Conservation (phyloP, 2,329 filamentous ascomycete species). For the Stagonosporopsis tanaceti region DNA sequence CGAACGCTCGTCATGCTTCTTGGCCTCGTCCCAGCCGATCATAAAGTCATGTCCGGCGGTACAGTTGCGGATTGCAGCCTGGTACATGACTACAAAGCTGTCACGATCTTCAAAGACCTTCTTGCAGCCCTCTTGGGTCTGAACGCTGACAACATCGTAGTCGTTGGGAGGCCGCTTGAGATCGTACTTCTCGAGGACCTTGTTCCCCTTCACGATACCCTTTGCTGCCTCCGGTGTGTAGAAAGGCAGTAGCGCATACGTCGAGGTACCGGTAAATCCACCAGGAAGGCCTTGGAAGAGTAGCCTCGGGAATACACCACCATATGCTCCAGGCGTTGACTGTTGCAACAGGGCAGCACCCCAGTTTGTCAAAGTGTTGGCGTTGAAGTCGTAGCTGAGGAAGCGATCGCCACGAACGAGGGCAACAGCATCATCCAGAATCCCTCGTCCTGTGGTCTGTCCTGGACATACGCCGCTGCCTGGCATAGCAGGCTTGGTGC, state of each 20-base stretch:
- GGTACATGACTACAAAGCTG: constrained; percentile 57
- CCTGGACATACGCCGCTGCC: constrained; percentile 73
- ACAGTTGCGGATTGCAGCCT: constrained; percentile 70
- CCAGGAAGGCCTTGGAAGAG: constrained; percentile 58
- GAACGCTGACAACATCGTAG: constrained; percentile 55
- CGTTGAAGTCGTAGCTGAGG: constrained; percentile 72
- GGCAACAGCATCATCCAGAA: constrained; percentile 77
- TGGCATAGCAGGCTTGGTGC: constrained; percentile 72
- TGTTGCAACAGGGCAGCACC: constrained; percentile 56
- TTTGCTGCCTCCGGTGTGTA: constrained; percentile 60
- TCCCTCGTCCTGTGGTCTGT: constrained; percentile 77
- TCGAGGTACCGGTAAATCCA: constrained; percentile 58
- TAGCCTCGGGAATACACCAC: constrained; percentile 54
- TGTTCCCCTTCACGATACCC: constrained; percentile 58
- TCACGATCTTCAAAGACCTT: constrained; percentile 59
- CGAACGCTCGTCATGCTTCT: constrained; percentile 49
- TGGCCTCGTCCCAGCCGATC: constrained; percentile 54
- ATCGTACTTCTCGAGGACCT: constrained; percentile 57
- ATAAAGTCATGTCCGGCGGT: constrained; percentile 64
- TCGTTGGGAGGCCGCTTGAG: constrained; percentile 53
- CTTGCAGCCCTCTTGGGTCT: constrained; percentile 61
- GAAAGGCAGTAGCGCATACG: constrained; percentile 60
- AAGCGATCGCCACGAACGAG: constrained; percentile 78
- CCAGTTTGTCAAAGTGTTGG: constrained; percentile 55
- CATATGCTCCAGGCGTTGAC: constrained; percentile 53